These are phyloP conservation scores for Coniochaeta sp. DNA, from an alignment of 2,329 filamentous ascomycete genomes.

Conservation along the genomic window DNA sequence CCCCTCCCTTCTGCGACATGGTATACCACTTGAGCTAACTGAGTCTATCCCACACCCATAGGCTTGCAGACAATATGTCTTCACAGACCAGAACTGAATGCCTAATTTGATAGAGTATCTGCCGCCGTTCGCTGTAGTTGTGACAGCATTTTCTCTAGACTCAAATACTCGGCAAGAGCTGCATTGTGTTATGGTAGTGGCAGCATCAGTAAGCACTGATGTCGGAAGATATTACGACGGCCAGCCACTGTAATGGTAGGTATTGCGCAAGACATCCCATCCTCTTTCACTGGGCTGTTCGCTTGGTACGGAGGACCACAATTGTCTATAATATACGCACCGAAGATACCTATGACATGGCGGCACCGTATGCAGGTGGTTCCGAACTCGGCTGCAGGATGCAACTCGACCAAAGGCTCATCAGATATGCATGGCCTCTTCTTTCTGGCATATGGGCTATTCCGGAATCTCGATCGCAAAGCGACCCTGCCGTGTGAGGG, in stretches of 20 bases:
- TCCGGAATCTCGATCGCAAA: background rate
- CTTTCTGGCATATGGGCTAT: background rate
- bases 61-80: slow-evolving; percentile 1
- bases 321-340: background rate
- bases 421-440: background rate
- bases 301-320: background rate
- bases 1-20: background rate
- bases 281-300: background rate
- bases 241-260: background rate
- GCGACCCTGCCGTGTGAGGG: background rate
- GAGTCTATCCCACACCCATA: background rate
- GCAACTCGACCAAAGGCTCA: background rate
- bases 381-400: background rate
- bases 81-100: background rate
- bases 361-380: background rate
- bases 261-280: background rate
- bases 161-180: background rate
- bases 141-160: background rate
- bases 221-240: background rate
- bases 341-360: background rate
- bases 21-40: background rate
- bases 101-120: background rate
- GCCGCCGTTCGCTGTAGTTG: no score
- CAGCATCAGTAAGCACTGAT: background rate
- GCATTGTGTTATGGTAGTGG: background rate